Base-by-base conservation (phyloP, 1,284 basidiomycete species). In the Wolfiporia cocos region DNA sequence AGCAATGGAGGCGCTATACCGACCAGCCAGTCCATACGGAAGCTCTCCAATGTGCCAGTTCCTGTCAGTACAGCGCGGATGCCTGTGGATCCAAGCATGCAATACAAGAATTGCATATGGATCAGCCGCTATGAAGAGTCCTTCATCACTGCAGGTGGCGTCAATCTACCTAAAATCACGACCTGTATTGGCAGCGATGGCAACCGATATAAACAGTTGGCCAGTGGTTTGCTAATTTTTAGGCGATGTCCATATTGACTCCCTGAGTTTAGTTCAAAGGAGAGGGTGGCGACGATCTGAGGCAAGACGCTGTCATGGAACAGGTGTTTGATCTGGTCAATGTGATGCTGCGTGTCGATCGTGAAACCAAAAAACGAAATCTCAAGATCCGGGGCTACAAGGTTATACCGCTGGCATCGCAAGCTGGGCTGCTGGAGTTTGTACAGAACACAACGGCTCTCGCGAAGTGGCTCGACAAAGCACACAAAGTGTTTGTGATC, bases 241-340 rank as follows among this genome's bases (percentile, higher is more conserved):
- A 11, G 14, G 39, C 18, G 14, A 2, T 3, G 15, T 22, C 5
- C 41, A 37, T 26, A 22, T 17, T 11, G 11, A 10, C 47, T 14
- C 38, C 28, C 4, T 29, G 39, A 42, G 41, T 19, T 3, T 50
- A 97, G 91, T 96, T 94, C 70, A 99, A 99, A 62, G 88, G 90
- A 10, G 79, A 86, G 63, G 84, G 84, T 3, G 76, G 84, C 15
- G 93, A 97, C 52, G 95, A 99, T 56, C 65, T 96, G 24, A 81
- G 95, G 22, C 96, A 99, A 64, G 95, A 99, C 59, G 94, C 95
- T 1, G 92, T 99, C 35, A 97, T 99, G 94, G 92, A 97, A 58
- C 96, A 99, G 64, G 92, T 97, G 2, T 99, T 99, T 57, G 81
- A 83, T 23, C 73, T 98, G 32, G 86, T 93, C 42, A 98, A 99